Base-by-base conservation (phyloP, 1,139 yeast species). In the Candida sp. region DNA sequence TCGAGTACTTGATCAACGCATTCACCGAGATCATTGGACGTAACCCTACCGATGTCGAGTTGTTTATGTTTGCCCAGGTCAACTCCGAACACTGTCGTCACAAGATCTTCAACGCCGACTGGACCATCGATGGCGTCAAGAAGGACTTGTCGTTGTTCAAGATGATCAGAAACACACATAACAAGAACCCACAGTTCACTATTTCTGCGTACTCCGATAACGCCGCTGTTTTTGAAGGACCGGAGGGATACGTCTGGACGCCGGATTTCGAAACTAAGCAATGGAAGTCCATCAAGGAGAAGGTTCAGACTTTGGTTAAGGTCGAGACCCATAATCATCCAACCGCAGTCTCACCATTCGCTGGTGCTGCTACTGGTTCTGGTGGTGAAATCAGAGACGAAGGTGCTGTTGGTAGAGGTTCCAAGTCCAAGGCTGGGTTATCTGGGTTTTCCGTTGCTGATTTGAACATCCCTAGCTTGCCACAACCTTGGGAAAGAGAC, bases 371-470 rank as follows among this genome's bases (percentile, higher is more conserved):
- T 37, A 96, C 99, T 22, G 99, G 99, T 58, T 93, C 99, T 22
- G 99, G 99, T 70, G 99, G 99, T 75, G 99, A 96, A 74, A 96
- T 96, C 63, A 90, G 99, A 80, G 99, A 96, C 70, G 99, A 96
- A 75, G 99, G 98, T 73, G 99, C 99, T 30, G 97, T 94, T 23
- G 99, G 99, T 57, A 85, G 98, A 69, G 99, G 99, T 48, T 94
- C 99, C 27, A 90, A 91, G 70, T 85, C 98, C 42, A 94, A 94
- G 73, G 97, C 98, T 63, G 99, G 99, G 50, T 80, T 96, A 58
- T 81, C 96, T 49, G 99, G 99, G 5, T 96, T 86, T 70, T 83
- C 96, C 7, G 98, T 92, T 17, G 87, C 96, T 43, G 99, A 96
- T 70, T 81, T 96, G 67, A 79, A 85, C 58, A 93, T 96, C 61